phyloP scores from a whole-genome alignment of 306 rosid genomes.

The Myrica gale region DNA sequence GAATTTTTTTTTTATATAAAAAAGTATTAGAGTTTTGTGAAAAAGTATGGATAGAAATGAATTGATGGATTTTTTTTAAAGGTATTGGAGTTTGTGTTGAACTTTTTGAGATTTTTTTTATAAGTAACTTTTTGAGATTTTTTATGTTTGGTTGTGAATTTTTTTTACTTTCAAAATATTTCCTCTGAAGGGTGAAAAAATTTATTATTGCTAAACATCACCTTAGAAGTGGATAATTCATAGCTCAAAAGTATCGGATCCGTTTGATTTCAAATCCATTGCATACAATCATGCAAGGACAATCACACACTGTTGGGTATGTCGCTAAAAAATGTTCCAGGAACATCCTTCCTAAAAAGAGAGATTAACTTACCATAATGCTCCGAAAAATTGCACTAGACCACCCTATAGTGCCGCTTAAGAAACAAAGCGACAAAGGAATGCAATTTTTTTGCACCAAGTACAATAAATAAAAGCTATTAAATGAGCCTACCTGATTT shows the following conservation, averaged over 20 bases:
- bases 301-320: not conserved
- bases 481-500: conserved; percentile 60
- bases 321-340: not conserved
- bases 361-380: too few relatives aligned
- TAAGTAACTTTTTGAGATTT: too few relatives aligned
- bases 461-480: conserved; percentile 24
- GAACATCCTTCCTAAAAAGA: not conserved
- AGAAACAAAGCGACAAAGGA: not conserved
- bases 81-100: too few relatives aligned
- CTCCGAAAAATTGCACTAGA: not conserved
- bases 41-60: too few relatives aligned
- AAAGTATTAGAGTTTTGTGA: too few relatives aligned
- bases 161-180: too few relatives aligned
- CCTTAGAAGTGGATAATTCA: not conserved
- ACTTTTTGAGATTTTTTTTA: too few relatives aligned
- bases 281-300: not conserved
- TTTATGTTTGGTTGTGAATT: too few relatives aligned
- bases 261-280: not conserved
- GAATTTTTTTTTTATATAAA: too few relatives aligned
- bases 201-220: not conserved
- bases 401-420: not conserved
- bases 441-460: not conserved
- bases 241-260: not conserved
- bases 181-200: too few relatives aligned
- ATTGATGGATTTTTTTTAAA: too few relatives aligned